A percentile compares a stretch with the other conserved stretches of the same genome.
Conservation (phyloP, 2,329 filamentous ascomycete genomes). For the Dothiorella sarmentorum region DNA sequence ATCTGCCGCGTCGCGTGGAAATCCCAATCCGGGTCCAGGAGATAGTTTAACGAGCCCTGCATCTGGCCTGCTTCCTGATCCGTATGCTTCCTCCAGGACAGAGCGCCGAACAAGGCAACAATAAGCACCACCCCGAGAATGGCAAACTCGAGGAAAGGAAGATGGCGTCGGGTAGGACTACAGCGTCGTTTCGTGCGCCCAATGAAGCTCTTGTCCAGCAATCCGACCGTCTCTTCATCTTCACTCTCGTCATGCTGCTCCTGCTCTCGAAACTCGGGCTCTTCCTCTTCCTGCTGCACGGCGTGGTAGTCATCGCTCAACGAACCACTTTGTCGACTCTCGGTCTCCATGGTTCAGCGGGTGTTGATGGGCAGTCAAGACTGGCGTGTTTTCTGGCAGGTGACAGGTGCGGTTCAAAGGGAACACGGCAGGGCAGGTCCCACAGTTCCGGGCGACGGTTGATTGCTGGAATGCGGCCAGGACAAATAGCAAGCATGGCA, state of each 20-base stretch:
- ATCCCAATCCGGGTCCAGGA: slow-evolving; percentile 58
- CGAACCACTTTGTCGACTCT: no score
- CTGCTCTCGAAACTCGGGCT: neutral
- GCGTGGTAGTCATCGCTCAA: no score
- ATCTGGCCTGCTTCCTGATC: no score
- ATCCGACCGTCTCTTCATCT: neutral
- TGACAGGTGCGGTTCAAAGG: neutral
- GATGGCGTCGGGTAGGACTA: neutral
- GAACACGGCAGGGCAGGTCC: no score
- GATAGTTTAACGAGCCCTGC: no score
- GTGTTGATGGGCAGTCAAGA: no score
- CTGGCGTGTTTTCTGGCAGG: no score
- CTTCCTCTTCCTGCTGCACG: neutral
- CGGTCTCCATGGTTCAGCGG: no score
- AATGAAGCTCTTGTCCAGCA: neutral
- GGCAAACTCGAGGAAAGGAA: neutral
- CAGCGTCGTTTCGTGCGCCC: slow-evolving; percentile 1
- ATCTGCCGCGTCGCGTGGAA: slow-evolving; percentile 47
- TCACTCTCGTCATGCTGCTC: neutral
- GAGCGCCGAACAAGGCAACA: neutral
- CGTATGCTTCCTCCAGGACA: neutral
- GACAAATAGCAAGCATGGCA: neutral
- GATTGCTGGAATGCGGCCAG: neutral
- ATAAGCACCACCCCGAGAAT: neutral
- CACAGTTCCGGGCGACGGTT: no score